Conservation (phyloP, 202 grass and related monocot species). For the Dendrocalamus latiflorus region DNA sequence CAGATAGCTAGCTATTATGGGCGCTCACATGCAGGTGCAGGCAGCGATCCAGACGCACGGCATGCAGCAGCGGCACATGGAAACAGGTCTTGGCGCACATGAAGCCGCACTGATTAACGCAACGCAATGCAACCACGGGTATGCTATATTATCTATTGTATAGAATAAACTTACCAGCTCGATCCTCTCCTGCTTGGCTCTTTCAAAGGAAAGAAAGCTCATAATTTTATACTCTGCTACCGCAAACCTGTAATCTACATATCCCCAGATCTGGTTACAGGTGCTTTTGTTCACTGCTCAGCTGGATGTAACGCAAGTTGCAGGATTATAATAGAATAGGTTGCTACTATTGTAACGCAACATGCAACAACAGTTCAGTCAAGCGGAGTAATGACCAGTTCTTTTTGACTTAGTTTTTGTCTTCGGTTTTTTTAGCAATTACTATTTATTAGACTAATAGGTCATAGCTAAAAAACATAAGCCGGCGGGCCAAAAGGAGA, state of each 20-base stretch:
- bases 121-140: not conserved
- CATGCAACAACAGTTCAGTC: no score
- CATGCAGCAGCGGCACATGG: conserved; percentile 20
- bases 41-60: not conserved
- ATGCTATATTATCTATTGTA: not conserved
- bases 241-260: not conserved
- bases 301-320: not conserved
- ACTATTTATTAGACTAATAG: no score
- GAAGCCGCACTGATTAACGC: conserved; percentile 23
- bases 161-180: not conserved
- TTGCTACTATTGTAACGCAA: no score
- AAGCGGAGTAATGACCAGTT: no score
- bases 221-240: no score
- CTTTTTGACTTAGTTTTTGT: no score
- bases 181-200: not conserved
- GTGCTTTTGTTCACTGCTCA: not conserved
- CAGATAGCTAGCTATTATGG: not conserved
- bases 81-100: conserved; percentile 10
- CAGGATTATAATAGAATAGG: not conserved
- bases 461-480: no score
- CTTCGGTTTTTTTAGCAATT: no score
- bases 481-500: no score
- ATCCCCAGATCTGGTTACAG: not conserved
- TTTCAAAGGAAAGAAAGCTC: not conserved
- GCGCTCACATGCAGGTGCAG: conserved; percentile 4